Base-by-base conservation (phyloP, 129 eudicot species). In the Tagetes erecta region DNA sequence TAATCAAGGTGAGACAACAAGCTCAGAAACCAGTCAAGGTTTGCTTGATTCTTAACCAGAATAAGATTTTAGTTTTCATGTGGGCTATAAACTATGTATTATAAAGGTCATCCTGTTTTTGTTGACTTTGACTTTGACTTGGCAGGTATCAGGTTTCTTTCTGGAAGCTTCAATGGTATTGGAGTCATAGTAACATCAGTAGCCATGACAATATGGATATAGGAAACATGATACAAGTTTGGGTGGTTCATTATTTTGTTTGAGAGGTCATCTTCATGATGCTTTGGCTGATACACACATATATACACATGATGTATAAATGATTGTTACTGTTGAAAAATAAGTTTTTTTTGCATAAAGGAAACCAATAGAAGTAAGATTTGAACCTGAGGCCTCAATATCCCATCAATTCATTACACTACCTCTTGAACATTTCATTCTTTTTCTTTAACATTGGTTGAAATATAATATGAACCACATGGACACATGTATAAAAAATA, bases 81-180 rank as follows among this genome's bases (percentile, higher is more conserved):
- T n/a, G n/a, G n/a, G n/a, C n/a, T n/a, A n/a, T n/a, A n/a, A n/a
- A n/a, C n/a, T n/a, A 11, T 35, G 3, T 34, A 60, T 36, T 62
- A 53, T 52, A 12, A 68, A 55, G 31, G 57, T 41, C 58, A 8
- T 38, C 27, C 39, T 7, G 57, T 3, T 50, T 69, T 57, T 41
- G 70, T 64, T 36, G 60, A 51, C 60, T 20, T 67, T 62, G 41
- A 44, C 45, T 52, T 67, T 65, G 30, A 53, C 68, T 73, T 62
- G 58, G 74, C 64, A 88, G 86, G 82, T 58, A 74, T 65, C 36
- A 72, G 72, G 68, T 76, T 81, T 56, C 75, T 77, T 66, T 80
- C 82, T 4, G 83, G 88, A 58, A 80, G 80, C 49, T 77, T 80
- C 52, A 69, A 80, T 70, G 76, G 87, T 90, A 81, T 81, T 66